phyloP scores from a whole-genome alignment of 768 basidiomycete genomes.

The Suillus luteus region DNA sequence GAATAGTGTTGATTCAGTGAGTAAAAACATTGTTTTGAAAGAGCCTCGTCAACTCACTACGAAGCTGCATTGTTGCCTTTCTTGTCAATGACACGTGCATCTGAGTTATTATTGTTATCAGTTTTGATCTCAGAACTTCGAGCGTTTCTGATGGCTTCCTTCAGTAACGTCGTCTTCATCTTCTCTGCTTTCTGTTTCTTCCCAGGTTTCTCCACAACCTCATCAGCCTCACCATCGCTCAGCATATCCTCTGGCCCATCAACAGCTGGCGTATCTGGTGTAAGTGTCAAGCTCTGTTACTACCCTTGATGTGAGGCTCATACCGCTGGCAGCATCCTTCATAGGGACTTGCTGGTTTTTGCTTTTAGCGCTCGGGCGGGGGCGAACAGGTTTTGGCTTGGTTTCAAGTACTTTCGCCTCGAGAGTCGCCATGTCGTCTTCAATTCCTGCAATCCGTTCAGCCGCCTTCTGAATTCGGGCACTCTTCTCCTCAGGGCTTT shows the following conservation, averaged over 20 bases:
- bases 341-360: background rate
- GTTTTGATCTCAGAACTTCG: background rate
- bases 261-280: background rate
- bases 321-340: background rate
- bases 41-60: background rate
- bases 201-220: background rate
- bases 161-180: background rate
- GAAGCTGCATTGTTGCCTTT: background rate
- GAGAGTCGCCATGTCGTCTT: background rate
- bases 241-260: background rate
- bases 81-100: background rate
- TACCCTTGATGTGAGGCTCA: background rate
- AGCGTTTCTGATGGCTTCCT: background rate
- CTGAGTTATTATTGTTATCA: background rate
- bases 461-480: background rate
- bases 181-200: background rate
- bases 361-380: background rate
- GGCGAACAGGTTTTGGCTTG: slow-evolving; percentile 2
- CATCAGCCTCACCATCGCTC: background rate
- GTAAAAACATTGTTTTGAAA: too few relatives aligned
- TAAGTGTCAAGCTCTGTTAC: slow-evolving; percentile 1
- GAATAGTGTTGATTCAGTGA: too few relatives aligned
- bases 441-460: slow-evolving; percentile 5
- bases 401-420: background rate
- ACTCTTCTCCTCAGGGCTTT: slow-evolving; percentile 1